Percentiles rank a stretch among this genome's conserved stretches.
Conservation (phyloP, 768 basidiomycete genomes). For the Tulasnella sp. region DNA sequence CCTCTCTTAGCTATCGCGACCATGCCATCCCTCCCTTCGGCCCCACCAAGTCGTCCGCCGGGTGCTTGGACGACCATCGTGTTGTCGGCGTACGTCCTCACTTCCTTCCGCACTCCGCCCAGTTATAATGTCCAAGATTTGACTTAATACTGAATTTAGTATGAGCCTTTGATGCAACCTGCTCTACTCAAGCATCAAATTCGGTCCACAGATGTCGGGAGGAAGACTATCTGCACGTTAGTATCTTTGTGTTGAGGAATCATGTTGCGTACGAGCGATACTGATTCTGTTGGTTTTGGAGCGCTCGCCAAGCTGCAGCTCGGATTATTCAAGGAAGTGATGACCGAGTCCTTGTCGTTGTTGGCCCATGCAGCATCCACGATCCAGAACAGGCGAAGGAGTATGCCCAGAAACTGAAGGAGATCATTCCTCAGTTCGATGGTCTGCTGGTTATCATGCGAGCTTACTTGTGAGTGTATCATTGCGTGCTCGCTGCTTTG, state of each 20-base stretch:
- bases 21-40: conserved; percentile 2
- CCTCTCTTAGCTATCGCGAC: conserved; percentile 13
- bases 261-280: not conserved
- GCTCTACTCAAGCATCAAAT: conserved; percentile 87
- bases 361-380: conserved; percentile 96
- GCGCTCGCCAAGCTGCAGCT: conserved; percentile 74
- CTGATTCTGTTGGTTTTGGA: conserved; percentile 36
- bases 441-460: conserved; percentile 91
- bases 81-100: conserved; percentile 10
- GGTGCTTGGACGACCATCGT: conserved; percentile 19
- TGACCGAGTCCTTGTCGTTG: conserved; percentile 81
- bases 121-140: not conserved
- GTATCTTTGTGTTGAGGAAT: not conserved
- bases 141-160: conserved; percentile 46
- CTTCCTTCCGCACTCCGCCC: not conserved
- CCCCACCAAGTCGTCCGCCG: conserved; percentile 18
- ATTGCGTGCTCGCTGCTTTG: not conserved
- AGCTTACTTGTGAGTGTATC: conserved; percentile 79
- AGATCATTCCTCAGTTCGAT: conserved; percentile 55
- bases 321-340: conserved; percentile 79
- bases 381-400: conserved; percentile 78
- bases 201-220: conserved; percentile 59
- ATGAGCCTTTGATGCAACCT: conserved; percentile 92
- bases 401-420: conserved; percentile 69
- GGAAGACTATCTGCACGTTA: conserved; percentile 59